Base-by-base conservation (phyloP, 257 asterid genomes). In the Euphrasia confusa region DNA sequence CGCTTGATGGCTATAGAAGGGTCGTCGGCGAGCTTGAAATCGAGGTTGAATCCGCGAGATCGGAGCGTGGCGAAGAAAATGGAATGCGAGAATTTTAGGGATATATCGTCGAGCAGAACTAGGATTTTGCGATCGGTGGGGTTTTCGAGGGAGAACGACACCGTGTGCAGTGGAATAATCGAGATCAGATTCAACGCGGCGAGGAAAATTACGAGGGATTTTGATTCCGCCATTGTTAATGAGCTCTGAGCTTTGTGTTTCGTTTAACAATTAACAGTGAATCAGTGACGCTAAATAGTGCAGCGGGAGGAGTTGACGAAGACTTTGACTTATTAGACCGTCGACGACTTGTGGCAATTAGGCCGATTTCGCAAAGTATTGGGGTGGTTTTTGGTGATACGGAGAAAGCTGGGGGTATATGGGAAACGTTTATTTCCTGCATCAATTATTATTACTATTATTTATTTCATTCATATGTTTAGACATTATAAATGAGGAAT, bases 71-170 rank as follows among this genome's bases (percentile, higher is more conserved):
- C 59, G 62, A 87, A 87, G 79, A 83, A 87, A 11, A 84, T 73
- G 50, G 96, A 87, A 72, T 87, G 96, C 21, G 96, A 87, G 10
- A 90, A 87, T 75, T 79, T 76, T 71, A 87, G 76, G 54, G 94
- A 78, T 28, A 76, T 75, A 70, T 87, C 94, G 71, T 87, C 96
- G 54, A 84, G 83, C 72, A 87, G 45, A 35, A 87, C 94, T 6
- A 87, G 79, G 69, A 87, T 75, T 68, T 77, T 82, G 69, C 96
- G 89, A 68, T 78, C 84, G 1, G 84, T 77, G 58, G 94, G 96
- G 15, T 62, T 70, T 30, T 87, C 94, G 21, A 79, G 74, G 17
- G 83, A 68, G 82, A 84, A 87, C 7, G 94, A 75, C 33, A 67
- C 60, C 3, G 85, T 68, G 10, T 67, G 74, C 30, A 74, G 64